A percentile compares a stretch with the other conserved stretches of the same genome.
Conservation (phyloP, 2,329 filamentous ascomycete genomes). For the Diaporthe eres region DNA sequence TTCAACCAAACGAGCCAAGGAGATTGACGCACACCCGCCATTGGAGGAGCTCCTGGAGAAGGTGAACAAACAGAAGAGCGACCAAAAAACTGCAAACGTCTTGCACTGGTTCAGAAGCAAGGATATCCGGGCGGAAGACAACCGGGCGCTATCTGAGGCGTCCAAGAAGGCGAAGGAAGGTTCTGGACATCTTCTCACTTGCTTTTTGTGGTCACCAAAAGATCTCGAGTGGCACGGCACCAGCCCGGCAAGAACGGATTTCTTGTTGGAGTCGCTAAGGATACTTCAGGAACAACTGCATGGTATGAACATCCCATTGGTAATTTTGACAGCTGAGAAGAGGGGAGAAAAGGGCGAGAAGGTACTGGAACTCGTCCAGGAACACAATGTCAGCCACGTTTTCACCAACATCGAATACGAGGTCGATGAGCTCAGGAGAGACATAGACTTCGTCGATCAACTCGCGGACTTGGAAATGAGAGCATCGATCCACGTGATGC, state of each 20-base stretch:
- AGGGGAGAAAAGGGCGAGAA: slow-evolving; percentile 40
- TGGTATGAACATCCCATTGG: slow-evolving; percentile 44
- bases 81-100: slow-evolving; percentile 40
- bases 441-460: slow-evolving; percentile 44
- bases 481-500: slow-evolving; percentile 41
- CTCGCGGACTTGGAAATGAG: slow-evolving; percentile 34
- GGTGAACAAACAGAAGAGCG: slow-evolving; percentile 34
- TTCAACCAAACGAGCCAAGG: slow-evolving; percentile 48
- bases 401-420: slow-evolving; percentile 48
- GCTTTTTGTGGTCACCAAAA: slow-evolving; percentile 45
- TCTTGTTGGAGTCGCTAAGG: slow-evolving; percentile 45
- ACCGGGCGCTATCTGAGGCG: slow-evolving; percentile 44
- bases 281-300: slow-evolving; percentile 44
- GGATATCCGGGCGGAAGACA: slow-evolving; percentile 47
- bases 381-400: slow-evolving; percentile 44
- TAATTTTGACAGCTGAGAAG: slow-evolving; percentile 43
- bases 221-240: slow-evolving; percentile 48
- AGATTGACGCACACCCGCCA: slow-evolving; percentile 45
- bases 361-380: slow-evolving; percentile 42
- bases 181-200: slow-evolving; percentile 40
- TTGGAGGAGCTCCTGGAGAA: slow-evolving; percentile 40
- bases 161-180: slow-evolving; percentile 44
- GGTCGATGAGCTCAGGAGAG: slow-evolving; percentile 47
- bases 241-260: slow-evolving; percentile 45
- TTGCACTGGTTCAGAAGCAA: slow-evolving; percentile 48